Evolutionary conservation across 257 asterid genomes (phyloP), one percentile per base, ranked within the genome.

Genomic region (Pogostemon cablin): DNA sequence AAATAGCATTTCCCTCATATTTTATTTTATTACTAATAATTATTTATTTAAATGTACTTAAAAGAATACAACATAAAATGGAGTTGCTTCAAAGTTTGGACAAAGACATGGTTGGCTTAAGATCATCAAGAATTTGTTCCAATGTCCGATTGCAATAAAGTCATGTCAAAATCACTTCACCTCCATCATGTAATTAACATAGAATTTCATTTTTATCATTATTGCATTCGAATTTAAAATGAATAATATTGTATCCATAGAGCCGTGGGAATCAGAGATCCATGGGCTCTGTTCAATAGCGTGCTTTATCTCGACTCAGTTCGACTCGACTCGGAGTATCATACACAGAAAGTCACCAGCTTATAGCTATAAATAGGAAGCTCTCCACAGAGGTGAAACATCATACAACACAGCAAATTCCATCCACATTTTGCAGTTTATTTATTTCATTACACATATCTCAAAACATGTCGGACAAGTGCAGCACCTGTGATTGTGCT

Each of bases 391-490:
- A 63, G 10, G 66, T 63, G n/a, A 9, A 66, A 80, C 12, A 38
- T 38, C 76, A 46, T 78, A 69, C 79, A 77, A 61, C 76, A 71
- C 49, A 0, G 65, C 35, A 57, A 50, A 66, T 41, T 35, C 20
- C 72, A 35, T 34, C 10, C 10, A 12, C 58, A 59, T 6, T 53
- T 53, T 6, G 65, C n/a, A 39, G 6, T 52, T 38, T n/a, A 41
- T 56, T 74, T 46, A 50, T 5, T 43, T 72, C 69, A 54, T 25
- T 56, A 56, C 62, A 8, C 64, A 68, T 9, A 15, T 17, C 71
- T 39, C 11, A 15, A 49, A 84, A 25, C 81, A 89, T 84, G 88
- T 78, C 92, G 49, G 85, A 77, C 92, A 85, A 72, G 84, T 87
- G 90, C 54, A 80, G 81, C 44, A 76, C 8, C 84, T 89, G 87